Evolutionary conservation across 2,329 filamentous ascomycete species (phyloP).

Genomic region (Colletotrichum spinosum): DNA sequence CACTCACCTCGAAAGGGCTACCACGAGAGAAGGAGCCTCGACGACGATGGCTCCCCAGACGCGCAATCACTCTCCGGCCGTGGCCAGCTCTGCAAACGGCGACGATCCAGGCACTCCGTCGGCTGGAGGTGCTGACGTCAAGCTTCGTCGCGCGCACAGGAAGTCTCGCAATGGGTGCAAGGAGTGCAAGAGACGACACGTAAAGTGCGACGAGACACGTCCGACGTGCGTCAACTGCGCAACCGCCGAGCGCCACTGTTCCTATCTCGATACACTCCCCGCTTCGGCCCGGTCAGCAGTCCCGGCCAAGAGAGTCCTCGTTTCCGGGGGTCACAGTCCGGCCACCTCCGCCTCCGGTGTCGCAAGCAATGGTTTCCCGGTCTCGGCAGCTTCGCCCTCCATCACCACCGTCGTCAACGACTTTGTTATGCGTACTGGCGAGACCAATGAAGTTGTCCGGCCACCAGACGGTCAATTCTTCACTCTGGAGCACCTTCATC

Average conservation of each 20-base stretch:
- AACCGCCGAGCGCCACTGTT: slow-evolving; percentile 50
- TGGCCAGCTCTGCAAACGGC: slow-evolving; percentile 34
- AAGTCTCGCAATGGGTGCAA: slow-evolving; percentile 55
- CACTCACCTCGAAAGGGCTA: neutral
- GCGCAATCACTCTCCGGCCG: slow-evolving; percentile 27
- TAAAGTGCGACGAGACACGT: slow-evolving; percentile 56
- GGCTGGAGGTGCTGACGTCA: slow-evolving; percentile 38
- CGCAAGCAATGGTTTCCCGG: neutral
- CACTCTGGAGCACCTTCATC: slow-evolving; percentile 52
- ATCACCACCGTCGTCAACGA: slow-evolving; percentile 23
- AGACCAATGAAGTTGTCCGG: slow-evolving; percentile 12
- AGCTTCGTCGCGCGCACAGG: slow-evolving; percentile 51
- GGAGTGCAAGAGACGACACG: slow-evolving; percentile 55
- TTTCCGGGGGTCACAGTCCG: slow-evolving; percentile 13
- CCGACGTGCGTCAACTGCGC: slow-evolving; percentile 55
- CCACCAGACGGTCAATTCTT: slow-evolving; percentile 42
- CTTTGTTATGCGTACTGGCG: slow-evolving; percentile 20
- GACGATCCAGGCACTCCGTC: slow-evolving; percentile 30
- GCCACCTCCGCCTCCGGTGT: neutral
- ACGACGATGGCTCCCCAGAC: slow-evolving; percentile 15
- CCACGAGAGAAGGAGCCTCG: neutral
- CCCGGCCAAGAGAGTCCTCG: slow-evolving; percentile 19
- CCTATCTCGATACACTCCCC: slow-evolving; percentile 41
- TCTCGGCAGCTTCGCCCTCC: slow-evolving; percentile 17
- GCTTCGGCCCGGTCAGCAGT: slow-evolving; percentile 11